Evolutionary conservation across 1,284 basidiomycete genomes (phyloP).

Genomic region (Inonotus obliquus): DNA sequence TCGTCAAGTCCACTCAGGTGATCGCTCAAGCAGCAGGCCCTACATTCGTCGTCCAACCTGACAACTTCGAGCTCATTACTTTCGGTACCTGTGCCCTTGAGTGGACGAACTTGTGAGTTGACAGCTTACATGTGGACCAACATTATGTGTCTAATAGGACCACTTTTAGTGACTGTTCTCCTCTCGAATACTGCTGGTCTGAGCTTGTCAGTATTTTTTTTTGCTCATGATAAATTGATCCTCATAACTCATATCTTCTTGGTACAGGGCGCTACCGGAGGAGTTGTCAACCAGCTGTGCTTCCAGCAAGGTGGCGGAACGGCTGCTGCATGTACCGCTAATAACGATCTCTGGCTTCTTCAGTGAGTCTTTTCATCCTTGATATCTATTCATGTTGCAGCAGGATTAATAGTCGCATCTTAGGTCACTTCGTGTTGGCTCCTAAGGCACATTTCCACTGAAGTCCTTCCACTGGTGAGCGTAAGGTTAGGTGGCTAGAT

Average conservation of each 20-base stretch:
- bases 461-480: not conserved
- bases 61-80: conserved; percentile 24
- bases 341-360: conserved; percentile 12
- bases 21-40: conserved; percentile 26
- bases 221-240: not conserved
- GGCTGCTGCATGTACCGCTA: conserved; percentile 7
- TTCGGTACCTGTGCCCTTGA: conserved; percentile 29
- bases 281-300: conserved; percentile 14
- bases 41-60: conserved; percentile 24
- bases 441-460: not conserved
- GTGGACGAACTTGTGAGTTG: conserved; percentile 23
- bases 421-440: not conserved
- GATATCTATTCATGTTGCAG: not conserved
- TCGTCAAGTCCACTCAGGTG: conserved; percentile 3
- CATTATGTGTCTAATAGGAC: not conserved
- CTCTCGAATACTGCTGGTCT: conserved; percentile 27
- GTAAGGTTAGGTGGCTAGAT: not conserved
- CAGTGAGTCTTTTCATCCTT: not conserved
- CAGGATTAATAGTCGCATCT: not conserved
- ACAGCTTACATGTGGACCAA: too few relatives aligned
- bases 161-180: conserved; percentile 3
- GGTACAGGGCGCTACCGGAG: conserved; percentile 3
- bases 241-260: not conserved
- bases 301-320: conserved; percentile 14
- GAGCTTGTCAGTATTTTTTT: conserved; percentile 18